These are phyloP conservation scores for Termitomyces sp. DNA, from an alignment of 768 basidiomycete genomes.

Conservation along the genomic window DNA sequence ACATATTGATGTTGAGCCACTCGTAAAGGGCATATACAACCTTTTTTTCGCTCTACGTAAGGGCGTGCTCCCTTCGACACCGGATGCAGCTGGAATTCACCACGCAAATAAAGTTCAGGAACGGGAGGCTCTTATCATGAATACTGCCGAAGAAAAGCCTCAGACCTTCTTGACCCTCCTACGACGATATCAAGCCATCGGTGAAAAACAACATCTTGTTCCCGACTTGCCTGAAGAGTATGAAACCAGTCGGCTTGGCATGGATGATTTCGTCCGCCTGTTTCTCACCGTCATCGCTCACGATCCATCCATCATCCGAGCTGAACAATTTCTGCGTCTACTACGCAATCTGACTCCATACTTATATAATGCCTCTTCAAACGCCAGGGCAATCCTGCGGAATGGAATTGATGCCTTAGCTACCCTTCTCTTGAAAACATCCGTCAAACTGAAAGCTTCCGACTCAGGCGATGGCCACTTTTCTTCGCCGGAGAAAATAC, in stretches of 20 bases:
- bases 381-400: slow-evolving; percentile 48
- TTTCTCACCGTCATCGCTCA: slow-evolving; percentile 79
- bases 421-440: slow-evolving; percentile 41
- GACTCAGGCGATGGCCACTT: slow-evolving; percentile 27
- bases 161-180: slow-evolving; percentile 61
- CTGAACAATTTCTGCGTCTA: slow-evolving; percentile 63
- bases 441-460: slow-evolving; percentile 36
- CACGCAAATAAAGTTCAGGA: slow-evolving; percentile 60
- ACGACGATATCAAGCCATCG: slow-evolving; percentile 35
- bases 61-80: slow-evolving; percentile 29
- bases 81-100: slow-evolving; percentile 65
- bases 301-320: slow-evolving; percentile 58
- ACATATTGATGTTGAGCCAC: slow-evolving; percentile 40
- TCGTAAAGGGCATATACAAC: slow-evolving; percentile 49
- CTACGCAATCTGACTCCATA: slow-evolving; percentile 51
- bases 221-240: slow-evolving; percentile 54
- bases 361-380: slow-evolving; percentile 50
- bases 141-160: slow-evolving; percentile 67
- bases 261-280: slow-evolving; percentile 65
- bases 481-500: slow-evolving; percentile 17
- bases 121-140: slow-evolving; percentile 62
- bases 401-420: slow-evolving; percentile 71
- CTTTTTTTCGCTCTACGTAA: slow-evolving; percentile 54
- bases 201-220: slow-evolving; percentile 30
- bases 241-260: slow-evolving; percentile 46